phyloP scores from a whole-genome alignment of 192 early-diverging fungal species.

The Piromyces sp. region DNA sequence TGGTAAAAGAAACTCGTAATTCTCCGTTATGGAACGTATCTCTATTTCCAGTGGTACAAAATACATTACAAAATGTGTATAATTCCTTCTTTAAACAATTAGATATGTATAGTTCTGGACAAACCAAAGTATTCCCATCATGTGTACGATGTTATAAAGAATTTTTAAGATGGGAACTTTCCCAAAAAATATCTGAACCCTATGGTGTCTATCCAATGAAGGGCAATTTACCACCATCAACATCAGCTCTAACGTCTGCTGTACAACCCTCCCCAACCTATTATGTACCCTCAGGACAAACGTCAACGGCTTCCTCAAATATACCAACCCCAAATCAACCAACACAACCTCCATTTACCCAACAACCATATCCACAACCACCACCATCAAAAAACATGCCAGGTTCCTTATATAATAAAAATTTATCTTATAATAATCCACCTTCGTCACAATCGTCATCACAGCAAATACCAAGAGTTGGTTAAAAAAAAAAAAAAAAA shows the following conservation, averaged over 20 bases:
- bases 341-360: background rate
- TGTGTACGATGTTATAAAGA: background rate
- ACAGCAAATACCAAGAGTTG: background rate
- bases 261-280: background rate
- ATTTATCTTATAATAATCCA: background rate
- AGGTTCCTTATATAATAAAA: background rate
- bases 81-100: constrained; percentile 41
- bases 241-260: background rate
- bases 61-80: constrained; percentile 31
- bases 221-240: background rate
- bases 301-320: too few relatives aligned
- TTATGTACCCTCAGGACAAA: too few relatives aligned
- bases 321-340: too few relatives aligned
- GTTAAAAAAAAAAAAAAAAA: background rate
- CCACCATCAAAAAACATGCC: background rate
- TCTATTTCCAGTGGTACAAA: constrained; percentile 41
- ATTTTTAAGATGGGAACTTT: background rate
- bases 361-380: background rate
- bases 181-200: background rate
- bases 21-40: constrained; percentile 44
- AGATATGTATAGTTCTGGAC: constrained; percentile 15
- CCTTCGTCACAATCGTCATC: background rate
- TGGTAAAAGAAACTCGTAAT: constrained; percentile 34
- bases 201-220: background rate
- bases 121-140: background rate